These are phyloP conservation scores for Dendrobium nobile DNA, from an alignment of 106 monocot genomes.

Conservation along the genomic window DNA sequence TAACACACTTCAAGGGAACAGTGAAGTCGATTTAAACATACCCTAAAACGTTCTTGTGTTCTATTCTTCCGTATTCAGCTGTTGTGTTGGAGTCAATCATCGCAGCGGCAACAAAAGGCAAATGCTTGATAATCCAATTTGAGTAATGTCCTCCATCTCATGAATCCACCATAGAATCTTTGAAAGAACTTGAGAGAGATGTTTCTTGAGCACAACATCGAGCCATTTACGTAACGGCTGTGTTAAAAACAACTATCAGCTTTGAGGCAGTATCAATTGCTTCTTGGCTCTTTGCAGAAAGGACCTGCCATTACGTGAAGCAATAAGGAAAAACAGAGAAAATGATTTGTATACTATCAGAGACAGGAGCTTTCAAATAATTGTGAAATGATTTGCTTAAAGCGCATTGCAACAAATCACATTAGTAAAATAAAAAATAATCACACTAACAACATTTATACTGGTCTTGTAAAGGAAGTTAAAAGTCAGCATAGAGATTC, in stretches of 20 bases:
- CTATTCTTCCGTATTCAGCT: slow-evolving; percentile 86
- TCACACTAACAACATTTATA: not conserved
- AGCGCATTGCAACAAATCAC: not conserved
- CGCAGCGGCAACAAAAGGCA: slow-evolving; percentile 84
- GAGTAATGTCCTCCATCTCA: slow-evolving; percentile 99
- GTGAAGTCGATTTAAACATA: slow-evolving; percentile 19
- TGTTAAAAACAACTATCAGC: slow-evolving; percentile 85
- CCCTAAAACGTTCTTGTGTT: slow-evolving; percentile 78
- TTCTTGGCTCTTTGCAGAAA: slow-evolving; percentile 67
- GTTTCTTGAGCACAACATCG: slow-evolving; percentile 66
- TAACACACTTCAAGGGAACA: not conserved
- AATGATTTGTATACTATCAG: not conserved
- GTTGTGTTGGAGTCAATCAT: slow-evolving; percentile 96
- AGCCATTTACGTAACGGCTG: slow-evolving; percentile 98
- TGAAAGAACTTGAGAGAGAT: slow-evolving; percentile 60
- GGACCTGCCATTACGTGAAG: slow-evolving; percentile 27
- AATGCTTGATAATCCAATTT: slow-evolving; percentile 88
- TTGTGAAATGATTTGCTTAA: not conserved
- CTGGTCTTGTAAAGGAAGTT: not conserved
- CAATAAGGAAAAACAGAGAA: not conserved
- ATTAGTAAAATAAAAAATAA: not conserved
- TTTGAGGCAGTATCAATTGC: slow-evolving; percentile 62
- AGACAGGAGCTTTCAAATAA: not conserved
- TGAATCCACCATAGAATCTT: slow-evolving; percentile 99
- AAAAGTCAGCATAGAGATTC: not conserved